Conservation (phyloP, 305 asterid species). For the Fraxinus nigra region DNA sequence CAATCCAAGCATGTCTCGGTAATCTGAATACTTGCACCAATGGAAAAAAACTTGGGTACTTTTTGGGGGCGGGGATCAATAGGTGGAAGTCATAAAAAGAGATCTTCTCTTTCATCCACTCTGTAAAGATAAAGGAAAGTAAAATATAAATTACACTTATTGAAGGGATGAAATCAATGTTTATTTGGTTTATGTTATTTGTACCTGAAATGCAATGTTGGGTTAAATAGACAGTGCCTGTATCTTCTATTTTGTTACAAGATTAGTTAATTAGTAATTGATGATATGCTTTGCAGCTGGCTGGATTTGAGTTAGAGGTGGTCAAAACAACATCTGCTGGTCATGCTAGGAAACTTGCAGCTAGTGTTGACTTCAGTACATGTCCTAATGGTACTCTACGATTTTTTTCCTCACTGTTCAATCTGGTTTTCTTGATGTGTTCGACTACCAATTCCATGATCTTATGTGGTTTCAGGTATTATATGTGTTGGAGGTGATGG, state of each 20-base stretch:
- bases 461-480: conserved; percentile 49
- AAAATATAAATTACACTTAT: neutral
- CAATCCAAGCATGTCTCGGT: neutral
- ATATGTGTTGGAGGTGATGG: conserved; percentile 92
- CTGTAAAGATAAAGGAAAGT: neutral
- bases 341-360: conserved; percentile 89
- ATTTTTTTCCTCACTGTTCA: conserved; percentile 10
- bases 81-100: neutral
- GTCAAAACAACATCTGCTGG: conserved; percentile 89
- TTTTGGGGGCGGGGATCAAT: neutral
- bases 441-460: conserved; percentile 15
- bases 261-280: conserved; percentile 12
- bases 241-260: conserved; percentile 11
- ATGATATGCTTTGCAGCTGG: conserved; percentile 55
- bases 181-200: neutral
- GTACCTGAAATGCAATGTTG: neutral
- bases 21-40: neutral
- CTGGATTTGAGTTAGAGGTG: conserved; percentile 88
- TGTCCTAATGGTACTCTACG: conserved; percentile 73
- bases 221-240: conserved; percentile 13
- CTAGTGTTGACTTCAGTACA: conserved; percentile 73
- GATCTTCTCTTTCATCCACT: neutral
- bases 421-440: conserved; percentile 5
- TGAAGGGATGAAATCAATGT: neutral
- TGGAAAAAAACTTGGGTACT: neutral